Conservation (phyloP, 176 grass and related monocot species). For the Oryza glaberrima region DNA sequence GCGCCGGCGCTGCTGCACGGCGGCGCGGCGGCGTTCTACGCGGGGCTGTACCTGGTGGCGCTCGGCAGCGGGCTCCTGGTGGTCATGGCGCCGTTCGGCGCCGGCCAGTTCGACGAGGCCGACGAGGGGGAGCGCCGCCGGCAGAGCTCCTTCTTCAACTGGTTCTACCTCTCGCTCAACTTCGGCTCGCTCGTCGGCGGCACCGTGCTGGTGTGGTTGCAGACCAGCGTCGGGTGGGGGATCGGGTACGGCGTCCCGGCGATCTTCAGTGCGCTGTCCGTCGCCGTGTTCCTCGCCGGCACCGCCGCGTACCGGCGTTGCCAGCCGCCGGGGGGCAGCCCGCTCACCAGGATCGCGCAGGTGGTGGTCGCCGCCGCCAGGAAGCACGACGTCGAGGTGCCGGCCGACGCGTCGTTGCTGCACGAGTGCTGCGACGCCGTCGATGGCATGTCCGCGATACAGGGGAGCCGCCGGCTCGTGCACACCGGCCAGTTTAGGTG, state of each 20-base stretch:
- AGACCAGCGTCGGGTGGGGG: slow-evolving; percentile 48
- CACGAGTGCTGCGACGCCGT: slow-evolving; percentile 42
- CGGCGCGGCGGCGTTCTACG: slow-evolving; percentile 35
- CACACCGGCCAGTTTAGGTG: slow-evolving; percentile 59
- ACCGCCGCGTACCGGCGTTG: slow-evolving; percentile 23
- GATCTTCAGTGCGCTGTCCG: slow-evolving; percentile 26
- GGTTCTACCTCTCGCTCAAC: slow-evolving; percentile 59
- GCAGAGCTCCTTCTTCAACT: slow-evolving; percentile 78
- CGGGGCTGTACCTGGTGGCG: slow-evolving; percentile 60
- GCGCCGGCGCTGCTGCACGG: background rate
- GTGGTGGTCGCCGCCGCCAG: slow-evolving; percentile 41
- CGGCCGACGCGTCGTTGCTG: slow-evolving; percentile 28
- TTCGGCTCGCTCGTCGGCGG: slow-evolving; percentile 48
- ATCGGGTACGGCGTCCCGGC: slow-evolving; percentile 53
- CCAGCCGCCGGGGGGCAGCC: slow-evolving; percentile 48
- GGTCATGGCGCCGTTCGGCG: slow-evolving; percentile 55
- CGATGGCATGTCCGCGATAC: slow-evolving; percentile 55
- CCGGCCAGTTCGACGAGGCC: slow-evolving; percentile 53
- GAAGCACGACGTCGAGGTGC: slow-evolving; percentile 39
- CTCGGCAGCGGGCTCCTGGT: slow-evolving; percentile 38
- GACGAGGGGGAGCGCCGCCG: slow-evolving; percentile 35
- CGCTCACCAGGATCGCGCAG: slow-evolving; percentile 58
- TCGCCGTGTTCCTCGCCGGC: slow-evolving; percentile 39
- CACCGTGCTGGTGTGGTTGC: slow-evolving; percentile 65
- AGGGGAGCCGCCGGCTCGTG: slow-evolving; percentile 59